Conservation (phyloP, 116 monocot genomes). For the Papilionanthe hybrid region DNA sequence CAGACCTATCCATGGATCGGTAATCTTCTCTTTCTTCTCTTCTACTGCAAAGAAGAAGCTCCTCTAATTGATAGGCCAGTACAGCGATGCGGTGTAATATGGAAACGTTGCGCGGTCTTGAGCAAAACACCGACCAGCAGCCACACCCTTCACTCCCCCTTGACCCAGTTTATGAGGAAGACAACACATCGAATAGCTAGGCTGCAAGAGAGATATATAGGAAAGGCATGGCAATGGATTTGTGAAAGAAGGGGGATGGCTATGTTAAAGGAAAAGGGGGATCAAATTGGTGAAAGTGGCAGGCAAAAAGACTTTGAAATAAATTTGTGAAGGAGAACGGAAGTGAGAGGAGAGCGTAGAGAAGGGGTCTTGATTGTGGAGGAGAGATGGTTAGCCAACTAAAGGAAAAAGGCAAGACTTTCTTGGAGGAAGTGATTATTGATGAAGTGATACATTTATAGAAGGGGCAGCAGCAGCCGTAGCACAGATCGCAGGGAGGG, state of each 20-base stretch:
- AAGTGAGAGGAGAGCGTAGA: neutral
- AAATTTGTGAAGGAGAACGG: neutral
- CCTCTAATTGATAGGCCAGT: slow-evolving; percentile 14
- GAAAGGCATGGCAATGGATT: neutral
- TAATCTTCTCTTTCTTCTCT: neutral
- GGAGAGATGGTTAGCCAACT: slow-evolving; percentile 4
- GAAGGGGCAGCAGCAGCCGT: slow-evolving; percentile 5
- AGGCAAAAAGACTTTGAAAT: slow-evolving; percentile 8
- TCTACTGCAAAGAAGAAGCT: neutral
- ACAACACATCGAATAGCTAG: slow-evolving; percentile 5
- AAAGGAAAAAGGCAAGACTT: slow-evolving; percentile 4
- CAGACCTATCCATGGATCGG: slow-evolving; percentile 14
- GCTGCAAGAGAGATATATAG: slow-evolving; percentile 11
- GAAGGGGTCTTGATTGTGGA: neutral
- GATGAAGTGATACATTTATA: slow-evolving; percentile 12
- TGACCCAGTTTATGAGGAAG: neutral
- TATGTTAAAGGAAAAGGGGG: neutral
- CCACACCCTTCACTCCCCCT: neutral
- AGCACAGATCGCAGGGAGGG: neutral
- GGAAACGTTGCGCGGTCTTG: slow-evolving; percentile 47
- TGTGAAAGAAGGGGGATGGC: neutral
- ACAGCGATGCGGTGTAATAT: slow-evolving; percentile 50
- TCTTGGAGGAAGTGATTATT: slow-evolving; percentile 6
- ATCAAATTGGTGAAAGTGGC: slow-evolving; percentile 12
- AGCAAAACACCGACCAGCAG: slow-evolving; percentile 27